Percentiles rank a stretch among this genome's conserved stretches.
Conservation (phyloP, 768 basidiomycete genomes). For the Nevesoporus exiguus region DNA sequence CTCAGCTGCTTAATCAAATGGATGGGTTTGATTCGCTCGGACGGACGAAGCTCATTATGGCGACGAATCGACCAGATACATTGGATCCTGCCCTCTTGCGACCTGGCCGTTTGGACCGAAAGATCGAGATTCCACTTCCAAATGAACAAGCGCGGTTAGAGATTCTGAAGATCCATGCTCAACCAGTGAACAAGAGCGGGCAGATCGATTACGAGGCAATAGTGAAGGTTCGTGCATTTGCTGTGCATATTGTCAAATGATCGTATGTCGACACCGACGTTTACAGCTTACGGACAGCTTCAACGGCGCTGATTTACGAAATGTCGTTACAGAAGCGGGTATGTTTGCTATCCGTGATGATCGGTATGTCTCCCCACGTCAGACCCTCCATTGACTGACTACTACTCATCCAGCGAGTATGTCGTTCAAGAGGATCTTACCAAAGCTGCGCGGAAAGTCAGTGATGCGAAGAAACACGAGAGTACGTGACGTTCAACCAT, state of each 20-base stretch:
- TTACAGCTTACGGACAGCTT: conserved; percentile 80
- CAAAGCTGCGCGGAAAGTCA: conserved; percentile 93
- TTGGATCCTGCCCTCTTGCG: conserved; percentile 95
- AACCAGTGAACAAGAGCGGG: conserved; percentile 89
- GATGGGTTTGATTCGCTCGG: conserved; percentile 99
- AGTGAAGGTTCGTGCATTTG: conserved; percentile 64
- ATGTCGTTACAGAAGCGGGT: conserved; percentile 92
- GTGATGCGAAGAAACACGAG: conserved; percentile 97
- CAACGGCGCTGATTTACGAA: conserved; percentile 95
- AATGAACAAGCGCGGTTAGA: conserved; percentile 96
- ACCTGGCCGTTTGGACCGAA: conserved; percentile 93
- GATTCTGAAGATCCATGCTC: conserved; percentile 96
- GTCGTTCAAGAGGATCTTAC: conserved; percentile 92
- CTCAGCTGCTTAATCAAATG: conserved; percentile 94
- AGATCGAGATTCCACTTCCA: conserved; percentile 96
- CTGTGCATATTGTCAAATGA: neutral
- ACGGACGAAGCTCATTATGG: conserved; percentile 96
- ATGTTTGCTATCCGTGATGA: conserved; percentile 99
- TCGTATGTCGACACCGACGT: neutral
- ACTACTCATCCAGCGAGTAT: conserved; percentile 58
- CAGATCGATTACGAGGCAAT: conserved; percentile 98
- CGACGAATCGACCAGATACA: conserved; percentile 98
- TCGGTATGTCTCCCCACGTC: conserved; percentile 45
- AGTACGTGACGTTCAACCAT: conserved; percentile 48
- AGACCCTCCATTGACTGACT: conserved; percentile 2